Evolutionary conservation across 441 rosid genomes (phyloP).

Genomic region (Populus hybrid): DNA sequence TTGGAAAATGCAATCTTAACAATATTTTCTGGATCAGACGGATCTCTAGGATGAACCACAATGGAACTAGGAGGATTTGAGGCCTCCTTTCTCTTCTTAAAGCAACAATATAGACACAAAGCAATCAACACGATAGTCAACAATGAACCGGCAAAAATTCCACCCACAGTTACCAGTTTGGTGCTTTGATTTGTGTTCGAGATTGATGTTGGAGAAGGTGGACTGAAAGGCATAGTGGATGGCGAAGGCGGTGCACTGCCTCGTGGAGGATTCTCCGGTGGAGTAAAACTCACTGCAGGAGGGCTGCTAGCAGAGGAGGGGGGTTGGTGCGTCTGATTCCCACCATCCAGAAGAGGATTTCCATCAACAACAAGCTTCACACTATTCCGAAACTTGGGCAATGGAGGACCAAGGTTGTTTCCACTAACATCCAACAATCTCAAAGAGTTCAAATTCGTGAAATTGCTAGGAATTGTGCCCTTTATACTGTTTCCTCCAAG

Average conservation of each 20-base stretch:
- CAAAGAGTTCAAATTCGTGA: slow-evolving; percentile 38
- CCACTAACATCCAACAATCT: slow-evolving; percentile 44
- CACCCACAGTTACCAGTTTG: slow-evolving; percentile 24
- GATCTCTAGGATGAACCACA: slow-evolving; percentile 39
- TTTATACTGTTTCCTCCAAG: slow-evolving; percentile 40
- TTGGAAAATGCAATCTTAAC: slow-evolving; percentile 34
- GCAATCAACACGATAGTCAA: slow-evolving; percentile 24
- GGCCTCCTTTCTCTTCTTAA: slow-evolving; percentile 34
- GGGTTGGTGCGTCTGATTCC: slow-evolving; percentile 20
- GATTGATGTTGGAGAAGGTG: slow-evolving; percentile 22
- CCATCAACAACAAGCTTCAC: slow-evolving; percentile 41
- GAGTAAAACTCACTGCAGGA: slow-evolving; percentile 13
- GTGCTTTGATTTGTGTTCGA: slow-evolving; percentile 12
- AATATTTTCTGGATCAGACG: slow-evolving; percentile 28
- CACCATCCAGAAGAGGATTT: slow-evolving; percentile 38
- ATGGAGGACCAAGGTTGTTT: slow-evolving; percentile 44
- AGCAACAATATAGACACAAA: slow-evolving; percentile 24
- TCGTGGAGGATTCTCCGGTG: slow-evolving; percentile 16
- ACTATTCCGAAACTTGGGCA: slow-evolving; percentile 36
- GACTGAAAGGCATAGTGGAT: slow-evolving; percentile 16
- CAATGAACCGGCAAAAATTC: slow-evolving; percentile 20
- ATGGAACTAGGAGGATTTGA: slow-evolving; percentile 26
- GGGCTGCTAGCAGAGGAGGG: slow-evolving; percentile 26
- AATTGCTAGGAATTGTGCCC: slow-evolving; percentile 49
- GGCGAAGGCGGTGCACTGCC: slow-evolving; percentile 13